These are phyloP conservation scores for Massariosphaeria phaeospora DNA, from an alignment of 495 filamentous ascomycete genomes.

Conservation along the genomic window DNA sequence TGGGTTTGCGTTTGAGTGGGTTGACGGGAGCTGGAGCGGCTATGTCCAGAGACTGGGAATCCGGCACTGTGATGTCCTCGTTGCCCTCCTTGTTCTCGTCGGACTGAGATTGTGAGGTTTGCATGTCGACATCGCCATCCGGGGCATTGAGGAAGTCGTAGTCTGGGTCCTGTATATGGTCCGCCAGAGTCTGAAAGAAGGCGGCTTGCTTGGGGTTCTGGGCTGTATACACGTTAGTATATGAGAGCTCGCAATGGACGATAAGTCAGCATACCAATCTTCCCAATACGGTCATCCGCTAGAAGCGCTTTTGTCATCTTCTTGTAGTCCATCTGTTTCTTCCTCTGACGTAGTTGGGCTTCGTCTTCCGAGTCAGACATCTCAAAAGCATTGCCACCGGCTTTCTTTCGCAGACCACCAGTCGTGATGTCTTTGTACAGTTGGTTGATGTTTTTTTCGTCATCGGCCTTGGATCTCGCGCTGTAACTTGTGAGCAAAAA, in stretches of 20 bases:
- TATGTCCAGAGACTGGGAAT: constrained; percentile 43
- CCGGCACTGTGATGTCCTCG: constrained; percentile 36
- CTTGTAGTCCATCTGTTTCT: constrained; percentile 82
- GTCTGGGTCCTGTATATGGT: constrained; percentile 72
- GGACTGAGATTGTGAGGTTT: constrained; percentile 39
- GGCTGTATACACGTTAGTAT: constrained; percentile 33
- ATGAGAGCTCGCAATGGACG: neutral
- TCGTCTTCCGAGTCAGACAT: constrained; percentile 86
- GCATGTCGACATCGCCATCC: constrained; percentile 46
- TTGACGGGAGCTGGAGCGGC: constrained; percentile 22
- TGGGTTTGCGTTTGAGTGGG: constrained; percentile 51
- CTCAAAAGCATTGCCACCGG: constrained; percentile 67
- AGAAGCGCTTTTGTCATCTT: constrained; percentile 87
- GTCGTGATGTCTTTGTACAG: constrained; percentile 88
- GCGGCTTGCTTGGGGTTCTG: constrained; percentile 84
- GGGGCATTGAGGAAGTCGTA: constrained; percentile 58
- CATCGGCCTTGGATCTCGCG: constrained; percentile 60
- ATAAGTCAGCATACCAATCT: constrained; percentile 47
- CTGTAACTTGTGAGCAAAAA: constrained; percentile 38
- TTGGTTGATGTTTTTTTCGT: constrained; percentile 83
- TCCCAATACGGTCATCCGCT: constrained; percentile 83
- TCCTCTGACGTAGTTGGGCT: constrained; percentile 64
- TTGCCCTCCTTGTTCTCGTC: neutral
- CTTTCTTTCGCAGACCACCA: constrained; percentile 74
- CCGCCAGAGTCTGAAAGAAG: constrained; percentile 85